Conservation (phyloP, 805 yeast species). For the Pichia deserticola region DNA sequence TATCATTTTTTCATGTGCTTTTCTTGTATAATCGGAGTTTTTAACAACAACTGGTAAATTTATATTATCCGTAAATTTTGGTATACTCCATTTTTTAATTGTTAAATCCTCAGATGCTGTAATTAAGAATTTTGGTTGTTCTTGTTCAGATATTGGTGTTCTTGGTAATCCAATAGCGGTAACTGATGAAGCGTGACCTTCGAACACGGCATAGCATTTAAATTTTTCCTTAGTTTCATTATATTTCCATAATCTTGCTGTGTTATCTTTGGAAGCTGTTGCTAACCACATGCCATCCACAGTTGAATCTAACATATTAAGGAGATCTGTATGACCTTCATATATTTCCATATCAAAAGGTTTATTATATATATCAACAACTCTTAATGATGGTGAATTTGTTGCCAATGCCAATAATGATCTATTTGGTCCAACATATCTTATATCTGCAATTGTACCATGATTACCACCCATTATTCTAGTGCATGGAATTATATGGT, state of each 20-base stretch:
- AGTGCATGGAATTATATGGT: constrained; percentile 33
- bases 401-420: constrained; percentile 77
- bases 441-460: constrained; percentile 89
- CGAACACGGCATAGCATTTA: constrained; percentile 51
- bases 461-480: constrained; percentile 83
- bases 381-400: constrained; percentile 80
- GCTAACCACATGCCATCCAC: constrained; percentile 84
- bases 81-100: constrained; percentile 77
- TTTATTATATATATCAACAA: constrained; percentile 52
- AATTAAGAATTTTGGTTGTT: constrained; percentile 59
- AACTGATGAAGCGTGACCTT: constrained; percentile 84
- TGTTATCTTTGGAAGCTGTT: constrained; percentile 84
- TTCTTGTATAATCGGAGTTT: constrained; percentile 78
- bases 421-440: constrained; percentile 59
- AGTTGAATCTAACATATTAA: constrained; percentile 72
- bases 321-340: constrained; percentile 80
- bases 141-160: constrained; percentile 29
- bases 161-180: constrained; percentile 75
- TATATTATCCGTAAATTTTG: constrained; percentile 26
- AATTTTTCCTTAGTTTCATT: constrained; percentile 35
- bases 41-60: constrained; percentile 31
- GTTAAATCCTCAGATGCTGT: constrained; percentile 84
- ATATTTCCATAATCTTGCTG: constrained; percentile 77
- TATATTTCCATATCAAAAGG: constrained; percentile 56
- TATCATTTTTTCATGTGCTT: constrained; percentile 96